Base-by-base conservation (phyloP, 306 rosid species). In the Trifolium repens region DNA sequence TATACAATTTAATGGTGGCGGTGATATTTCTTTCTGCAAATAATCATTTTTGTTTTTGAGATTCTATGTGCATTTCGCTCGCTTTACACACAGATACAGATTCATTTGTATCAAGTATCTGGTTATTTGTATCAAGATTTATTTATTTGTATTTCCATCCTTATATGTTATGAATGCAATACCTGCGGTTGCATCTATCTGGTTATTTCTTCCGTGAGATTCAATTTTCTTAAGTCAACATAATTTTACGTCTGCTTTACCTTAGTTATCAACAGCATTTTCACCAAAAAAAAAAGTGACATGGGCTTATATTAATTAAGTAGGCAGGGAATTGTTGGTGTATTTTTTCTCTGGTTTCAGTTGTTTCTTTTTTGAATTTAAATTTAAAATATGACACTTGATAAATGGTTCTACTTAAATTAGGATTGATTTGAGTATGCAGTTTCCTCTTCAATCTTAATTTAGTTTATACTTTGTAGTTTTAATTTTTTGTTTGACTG, bases 401-500 rank as follows among this genome's bases (percentile, higher is more conserved):
- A 52, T 34, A 53, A 54, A 60, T 50, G 76, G 69, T 78, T 24
- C 11, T 34, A 63, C 43, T 37, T 44, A 75, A 55, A 68, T 69
- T 71, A 35, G 69, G 57, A 55, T 13, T 64, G 54, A 34, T 74
- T 53, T 78, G 65, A 83, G 67, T 69, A 16, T 79, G 8, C 22
- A 57, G 14, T 64, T 40, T 57, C 67, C 22, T 39, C 27, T 26
- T 50, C 47, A 69, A 15, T 61, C 67, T 32, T 61, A 61, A 32
- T 70, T 43, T 64, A 65, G 78, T 74, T 75, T 32, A 30, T 30
- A 7, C 66, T 30, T 24, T 77, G 22, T 44, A 63, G 65, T 15
- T 62, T 81, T 68, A 22, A 43, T 4, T 40, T 7, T 80, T 79
- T 80, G 72, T 69, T 65, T 50, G 67, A 67, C 47, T 70, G 64